Evolutionary conservation across 2,329 filamentous ascomycete species (phyloP), one percentile per base, ranked within the genome.

Genomic region (Colletotrichum sojae): DNA sequence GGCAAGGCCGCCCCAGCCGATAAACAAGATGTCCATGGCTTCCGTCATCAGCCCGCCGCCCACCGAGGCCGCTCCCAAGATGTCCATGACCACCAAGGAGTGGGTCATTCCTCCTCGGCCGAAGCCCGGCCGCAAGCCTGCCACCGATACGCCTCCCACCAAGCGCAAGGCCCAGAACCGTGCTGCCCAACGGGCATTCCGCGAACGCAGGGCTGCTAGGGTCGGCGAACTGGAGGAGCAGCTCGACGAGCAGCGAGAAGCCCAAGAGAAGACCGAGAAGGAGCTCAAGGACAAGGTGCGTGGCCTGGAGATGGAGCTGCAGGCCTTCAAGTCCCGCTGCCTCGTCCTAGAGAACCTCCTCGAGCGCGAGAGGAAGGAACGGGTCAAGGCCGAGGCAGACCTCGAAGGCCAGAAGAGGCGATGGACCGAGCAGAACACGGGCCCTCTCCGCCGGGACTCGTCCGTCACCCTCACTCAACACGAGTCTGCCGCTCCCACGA

Each of bases 91-190:
- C 43, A 92, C 89, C 75, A 95, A 91, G 79, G 92, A 95, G 89
- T 96, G 93, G 93, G 87, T 95, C 25, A 90, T 96, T 52, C 93
- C 93, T 25, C 93, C 93, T 31, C 88, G 93, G 70, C 93, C 93
- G 54, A 95, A 95, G 85, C 95, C 96, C 22, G 95, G 95, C 56
- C 90, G 95, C 74, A 98, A 98, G 85, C 95, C 95, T 3, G 94
- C 94, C 54, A 97, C 94, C 43, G 95, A 98, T 77, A 97, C 95
- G 60, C 94, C 95, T 15, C 93, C 93, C 2, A 97, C 94, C 51
- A 97, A 97, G 83, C 90, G 96, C 73, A 97, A 98, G 84, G 93
- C 94, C 1, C 96, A 98, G 83, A 98, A 98, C 80, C 89, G 96
- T 69, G 93, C 94, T 54, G 95, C 95, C 3, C 95, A 98, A 82